Evolutionary conservation across 352 stramenopile species (phyloP).

Genomic region (Phytopythium aichiense): DNA sequence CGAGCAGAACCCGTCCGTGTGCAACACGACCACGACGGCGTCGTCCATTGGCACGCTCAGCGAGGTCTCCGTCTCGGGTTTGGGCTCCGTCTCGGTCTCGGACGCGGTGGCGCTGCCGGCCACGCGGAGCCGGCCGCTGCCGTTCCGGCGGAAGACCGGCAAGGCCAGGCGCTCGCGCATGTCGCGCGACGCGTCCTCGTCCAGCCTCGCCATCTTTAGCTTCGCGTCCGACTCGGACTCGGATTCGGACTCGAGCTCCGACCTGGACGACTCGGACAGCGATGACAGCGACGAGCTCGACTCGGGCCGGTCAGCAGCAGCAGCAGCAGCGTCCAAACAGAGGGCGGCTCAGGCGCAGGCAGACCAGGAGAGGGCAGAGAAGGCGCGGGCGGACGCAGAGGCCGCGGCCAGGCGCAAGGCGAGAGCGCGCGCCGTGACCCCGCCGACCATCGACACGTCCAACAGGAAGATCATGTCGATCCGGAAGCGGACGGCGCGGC

Average conservation of each 20-base stretch:
- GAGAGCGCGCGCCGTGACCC: background rate
- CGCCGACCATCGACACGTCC: slow-evolving; percentile 1
- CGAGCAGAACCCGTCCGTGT: slow-evolving; percentile 21
- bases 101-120: slow-evolving; percentile 10
- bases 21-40: slow-evolving; percentile 17
- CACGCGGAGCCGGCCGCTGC: slow-evolving; percentile 3
- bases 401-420: background rate
- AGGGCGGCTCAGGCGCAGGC: background rate
- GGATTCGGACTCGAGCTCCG: slow-evolving; percentile 19
- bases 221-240: slow-evolving; percentile 34
- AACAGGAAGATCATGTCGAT: slow-evolving; percentile 7
- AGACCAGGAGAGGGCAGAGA: background rate
- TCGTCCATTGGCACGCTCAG: slow-evolving; percentile 25
- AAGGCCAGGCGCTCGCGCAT: slow-evolving; percentile 16
- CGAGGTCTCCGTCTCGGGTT: slow-evolving; percentile 10
- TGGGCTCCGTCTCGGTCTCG: slow-evolving; percentile 12
- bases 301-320: slow-evolving; percentile 1
- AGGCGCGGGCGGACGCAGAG: background rate
- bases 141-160: slow-evolving; percentile 15
- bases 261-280: slow-evolving; percentile 9
- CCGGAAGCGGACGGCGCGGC: slow-evolving; percentile 2
- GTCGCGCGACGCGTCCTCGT: slow-evolving; percentile 30
- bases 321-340: too few species aligned
- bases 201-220: slow-evolving; percentile 47
- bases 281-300: slow-evolving; percentile 15